Base-by-base conservation (phyloP, 495 filamentous ascomycete species). In the Podospora bellae-mahoneyi region DNA sequence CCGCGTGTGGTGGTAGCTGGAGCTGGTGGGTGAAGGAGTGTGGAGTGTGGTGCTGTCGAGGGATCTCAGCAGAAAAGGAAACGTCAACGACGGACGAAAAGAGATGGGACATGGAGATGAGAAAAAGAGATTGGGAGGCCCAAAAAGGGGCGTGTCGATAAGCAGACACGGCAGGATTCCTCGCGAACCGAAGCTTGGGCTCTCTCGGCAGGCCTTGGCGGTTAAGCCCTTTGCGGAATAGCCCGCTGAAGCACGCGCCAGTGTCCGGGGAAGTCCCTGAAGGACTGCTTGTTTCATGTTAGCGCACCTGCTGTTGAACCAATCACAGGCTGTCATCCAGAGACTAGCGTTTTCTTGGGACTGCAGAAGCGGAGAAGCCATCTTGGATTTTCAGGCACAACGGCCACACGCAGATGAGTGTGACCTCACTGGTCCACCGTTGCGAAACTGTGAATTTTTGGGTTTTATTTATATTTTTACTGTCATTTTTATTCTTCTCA, bases 201-300 rank as follows among this genome's bases (percentile, higher is more conserved):
- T 13, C 27, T 28, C 61, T 63, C 48, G 30, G 32, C 61, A 18
- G 18, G 5, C 5, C 30, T 13, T 63, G 61, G 61, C 61, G 34
- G 34, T 60, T 28, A 53, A 4, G 48, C 69, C 66, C 0, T 7
- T 62, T 65, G 66, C 66, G 69, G 66, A 48, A 68, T 65, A 65
- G 69, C 65, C 57, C 66, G 66, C 26, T 27, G 10, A n/a, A 27
- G 68, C 68, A 69, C 68, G 64, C 53, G 60, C 68, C 65, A 67
- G 3, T 15, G 19, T 54, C 57, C 5, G 65, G 62, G 65, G 55
- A 39, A 20, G 53, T 32, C 65, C 27, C 32, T 66, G 56, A 57
- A 32, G 7, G 39, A 26, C 30, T 62, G 30, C 13, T 57, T 57
- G 6, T 16, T 54, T 71, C 23, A 18, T 7, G 39, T 15, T 60